These are phyloP conservation scores for Parascedosporium putredinis DNA, from an alignment of 2,329 filamentous ascomycete genomes.

Conservation along the genomic window DNA sequence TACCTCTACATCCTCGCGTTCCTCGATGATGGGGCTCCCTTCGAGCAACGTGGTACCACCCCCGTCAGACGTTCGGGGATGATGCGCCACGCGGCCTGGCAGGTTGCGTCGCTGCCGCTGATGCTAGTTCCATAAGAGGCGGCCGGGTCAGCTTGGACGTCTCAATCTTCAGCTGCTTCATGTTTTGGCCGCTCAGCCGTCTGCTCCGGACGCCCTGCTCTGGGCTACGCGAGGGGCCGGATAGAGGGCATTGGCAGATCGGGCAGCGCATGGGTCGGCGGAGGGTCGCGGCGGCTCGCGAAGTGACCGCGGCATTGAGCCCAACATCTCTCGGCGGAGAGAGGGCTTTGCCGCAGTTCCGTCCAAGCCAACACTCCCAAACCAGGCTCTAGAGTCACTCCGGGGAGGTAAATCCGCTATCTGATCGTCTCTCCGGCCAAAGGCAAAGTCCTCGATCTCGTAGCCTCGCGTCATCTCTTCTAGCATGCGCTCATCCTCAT, in stretches of 20 bases:
- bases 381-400: not conserved
- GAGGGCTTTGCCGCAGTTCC: conserved; percentile 15
- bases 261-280: conserved; percentile 37
- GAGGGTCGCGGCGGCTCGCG: conserved; percentile 23
- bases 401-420: not conserved
- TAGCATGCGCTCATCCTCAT: conserved; percentile 66
- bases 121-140: not conserved
- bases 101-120: not conserved
- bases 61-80: not conserved
- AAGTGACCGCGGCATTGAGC: not conserved
- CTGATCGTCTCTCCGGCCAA: conserved; percentile 26
- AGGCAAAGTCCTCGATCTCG: conserved; percentile 72
- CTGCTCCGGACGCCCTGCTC: conserved; percentile 57
- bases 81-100: not conserved
- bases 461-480: conserved; percentile 85
- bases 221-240: conserved; percentile 17
- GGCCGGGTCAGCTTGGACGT: conserved; percentile 30
- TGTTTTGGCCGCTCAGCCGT: conserved; percentile 68
- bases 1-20: conserved; percentile 7
- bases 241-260: conserved; percentile 26
- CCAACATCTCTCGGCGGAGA: not conserved
- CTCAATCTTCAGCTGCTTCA: conserved; percentile 82
- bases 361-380: not conserved
- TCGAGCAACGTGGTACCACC: not conserved
- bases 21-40: not conserved